A percentile compares a stretch with the other conserved stretches of the same genome.
Conservation (phyloP, 2,329 filamentous ascomycete genomes). For the Canariomyces notabilis region DNA sequence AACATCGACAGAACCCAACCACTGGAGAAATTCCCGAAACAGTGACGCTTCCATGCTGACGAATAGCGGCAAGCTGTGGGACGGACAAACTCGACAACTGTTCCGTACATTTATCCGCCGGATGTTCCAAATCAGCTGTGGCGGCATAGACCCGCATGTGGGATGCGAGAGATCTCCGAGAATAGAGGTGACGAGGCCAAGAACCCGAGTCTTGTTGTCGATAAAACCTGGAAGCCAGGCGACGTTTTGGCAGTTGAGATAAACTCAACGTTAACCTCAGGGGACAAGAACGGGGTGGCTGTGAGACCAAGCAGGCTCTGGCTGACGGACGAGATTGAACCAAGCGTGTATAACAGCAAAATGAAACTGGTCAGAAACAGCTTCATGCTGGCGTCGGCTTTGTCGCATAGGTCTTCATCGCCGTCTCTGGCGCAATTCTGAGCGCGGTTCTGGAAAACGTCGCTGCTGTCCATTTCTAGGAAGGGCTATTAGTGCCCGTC, state of each 20-base stretch:
- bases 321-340: no score
- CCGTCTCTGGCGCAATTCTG: neutral
- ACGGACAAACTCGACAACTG: neutral
- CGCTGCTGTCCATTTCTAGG: neutral
- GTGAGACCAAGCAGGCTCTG: no score
- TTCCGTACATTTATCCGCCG: constrained; percentile 18
- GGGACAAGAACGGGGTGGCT: no score
- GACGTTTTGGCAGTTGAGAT: no score
- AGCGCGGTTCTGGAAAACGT: neutral
- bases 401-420: neutral
- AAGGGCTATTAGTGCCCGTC: neutral
- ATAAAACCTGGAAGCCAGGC: no score
- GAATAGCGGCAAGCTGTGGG: constrained; percentile 2
- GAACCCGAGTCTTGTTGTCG: no score
- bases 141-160: constrained; percentile 5
- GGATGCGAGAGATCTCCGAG: constrained; percentile 4
- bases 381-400: no score
- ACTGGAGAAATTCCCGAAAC: constrained; percentile 3
- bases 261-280: no score
- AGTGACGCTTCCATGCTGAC: neutral
- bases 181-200: constrained; percentile 18
- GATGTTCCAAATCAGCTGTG: constrained; percentile 8
- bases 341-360: no score
- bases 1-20: constrained; percentile 2
- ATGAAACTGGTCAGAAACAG: no score